These are phyloP conservation scores for Zygosaccharomyces bisporus DNA, from an alignment of 805 yeast genomes.

Conservation along the genomic window DNA sequence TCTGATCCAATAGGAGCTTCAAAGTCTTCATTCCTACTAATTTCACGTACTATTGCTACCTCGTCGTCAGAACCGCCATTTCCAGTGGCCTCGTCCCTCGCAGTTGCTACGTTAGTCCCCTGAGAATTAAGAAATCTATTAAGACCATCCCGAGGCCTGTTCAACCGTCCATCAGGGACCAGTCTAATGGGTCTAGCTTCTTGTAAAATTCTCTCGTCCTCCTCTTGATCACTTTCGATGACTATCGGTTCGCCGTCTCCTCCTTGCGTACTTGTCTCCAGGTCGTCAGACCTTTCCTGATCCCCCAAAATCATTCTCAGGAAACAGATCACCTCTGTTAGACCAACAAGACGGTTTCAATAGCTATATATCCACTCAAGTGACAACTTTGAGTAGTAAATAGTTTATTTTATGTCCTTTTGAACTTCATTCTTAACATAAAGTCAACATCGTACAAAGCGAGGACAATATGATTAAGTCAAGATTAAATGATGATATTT, in stretches of 20 bases:
- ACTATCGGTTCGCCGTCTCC: conserved; percentile 20
- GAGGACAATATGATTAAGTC: not conserved
- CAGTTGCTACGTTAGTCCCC: conserved; percentile 9
- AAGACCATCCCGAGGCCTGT: conserved; percentile 20
- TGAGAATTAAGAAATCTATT: conserved; percentile 18
- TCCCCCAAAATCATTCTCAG: conserved; percentile 6
- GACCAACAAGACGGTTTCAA: not conserved
- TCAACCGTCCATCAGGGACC: conserved; percentile 15
- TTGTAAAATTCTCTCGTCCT: conserved; percentile 20
- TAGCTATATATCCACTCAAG: not conserved
- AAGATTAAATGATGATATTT: not conserved
- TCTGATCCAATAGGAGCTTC: conserved; percentile 27
- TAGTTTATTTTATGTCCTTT: not conserved
- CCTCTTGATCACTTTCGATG: conserved; percentile 32
- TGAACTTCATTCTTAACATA: not conserved
- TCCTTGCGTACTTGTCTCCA: not conserved
- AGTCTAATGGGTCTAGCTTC: conserved; percentile 15
- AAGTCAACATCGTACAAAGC: not conserved
- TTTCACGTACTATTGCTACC: conserved; percentile 21
- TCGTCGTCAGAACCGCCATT: conserved; percentile 20
- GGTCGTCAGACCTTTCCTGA: not conserved
- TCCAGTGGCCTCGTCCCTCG: not conserved
- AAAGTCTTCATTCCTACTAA: conserved; percentile 10
- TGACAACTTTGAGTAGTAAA: not conserved
- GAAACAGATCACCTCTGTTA: not conserved